phyloP scores from a whole-genome alignment of 148 eudicot species.

The Polygonum maritimum region DNA sequence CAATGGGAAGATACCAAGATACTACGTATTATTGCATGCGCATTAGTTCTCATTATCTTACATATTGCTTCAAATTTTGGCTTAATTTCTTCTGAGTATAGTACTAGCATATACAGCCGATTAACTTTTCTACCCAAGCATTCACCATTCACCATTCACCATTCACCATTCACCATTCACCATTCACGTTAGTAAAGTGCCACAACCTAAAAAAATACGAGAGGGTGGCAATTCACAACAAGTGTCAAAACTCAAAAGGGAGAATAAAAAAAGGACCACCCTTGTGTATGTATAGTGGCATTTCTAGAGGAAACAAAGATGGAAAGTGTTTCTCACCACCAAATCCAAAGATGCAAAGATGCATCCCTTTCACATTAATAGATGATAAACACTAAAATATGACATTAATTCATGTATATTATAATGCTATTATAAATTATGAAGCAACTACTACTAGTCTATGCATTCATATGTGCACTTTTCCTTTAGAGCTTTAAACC shows the following conservation, averaged over 20 bases:
- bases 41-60: too few relatives aligned
- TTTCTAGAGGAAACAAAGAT: neutral
- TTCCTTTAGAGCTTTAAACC: neutral
- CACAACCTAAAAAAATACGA: neutral
- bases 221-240: neutral
- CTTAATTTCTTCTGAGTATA: neutral
- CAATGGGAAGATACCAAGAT: too few relatives aligned
- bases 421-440: neutral
- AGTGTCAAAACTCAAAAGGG: neutral
- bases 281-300: neutral
- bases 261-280: conserved; percentile 3
- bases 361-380: neutral
- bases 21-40: too few relatives aligned
- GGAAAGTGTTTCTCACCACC: neutral
- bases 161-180: too few relatives aligned
- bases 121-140: neutral
- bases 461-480: neutral
- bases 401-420: neutral
- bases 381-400: neutral
- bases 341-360: conserved; percentile 8
- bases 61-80: too few relatives aligned
- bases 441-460: conserved; percentile 2
- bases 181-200: too few relatives aligned
- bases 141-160: neutral
- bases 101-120: neutral